Evolutionary conservation across 1,139 yeast species (phyloP), one percentile per base, ranked within the genome.

Genomic region (Scheffersomyces stambukii): DNA sequence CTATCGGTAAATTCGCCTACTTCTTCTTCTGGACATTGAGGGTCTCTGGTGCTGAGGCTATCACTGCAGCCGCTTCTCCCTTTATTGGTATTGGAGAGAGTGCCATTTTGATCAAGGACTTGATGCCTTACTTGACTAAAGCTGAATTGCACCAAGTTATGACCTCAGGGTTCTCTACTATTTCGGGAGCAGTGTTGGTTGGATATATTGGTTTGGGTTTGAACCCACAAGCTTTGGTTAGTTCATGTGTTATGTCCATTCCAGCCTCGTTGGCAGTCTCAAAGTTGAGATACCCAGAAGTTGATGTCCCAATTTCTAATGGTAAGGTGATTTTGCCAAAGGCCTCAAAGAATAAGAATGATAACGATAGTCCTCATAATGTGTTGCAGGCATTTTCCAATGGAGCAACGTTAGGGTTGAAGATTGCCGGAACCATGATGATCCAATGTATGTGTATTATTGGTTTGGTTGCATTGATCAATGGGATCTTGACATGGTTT

Each of bases 161-260:
- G 80, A 60, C 76, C 30, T 74, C 82, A 20, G 83, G 84, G 5
- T 77, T 77, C 48, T 75, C 82, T 8, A 77, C 84, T 27, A 77
- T 77, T 41, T 70, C 82, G 3, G 84, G 84, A 19, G 74, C 81
- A 1, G 82, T 77, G 16, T 62, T 77, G 41, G 82, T 75, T 8
- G 74, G 82, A 8, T 77, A 77, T 46, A 76, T 77, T 42, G 77
- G 79, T 4, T 64, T 77, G 50, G 84, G 84, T 24, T 64, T 77
- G 42, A 75, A 74, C 41, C 68, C 83, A 2, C 81, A 76, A 48
- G 82, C 82, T 6, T 61, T 77, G 44, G 75, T 77, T 15, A 71
- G 81, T 13, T 73, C 81, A 16, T 77, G 83, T 64, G 80, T 77
- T 36, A 77, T 77, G 84, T 76, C 82, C 2, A 77, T 77, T 48